phyloP scores from a whole-genome alignment of 306 rosid genomes.

The Albizia julibrissin region DNA sequence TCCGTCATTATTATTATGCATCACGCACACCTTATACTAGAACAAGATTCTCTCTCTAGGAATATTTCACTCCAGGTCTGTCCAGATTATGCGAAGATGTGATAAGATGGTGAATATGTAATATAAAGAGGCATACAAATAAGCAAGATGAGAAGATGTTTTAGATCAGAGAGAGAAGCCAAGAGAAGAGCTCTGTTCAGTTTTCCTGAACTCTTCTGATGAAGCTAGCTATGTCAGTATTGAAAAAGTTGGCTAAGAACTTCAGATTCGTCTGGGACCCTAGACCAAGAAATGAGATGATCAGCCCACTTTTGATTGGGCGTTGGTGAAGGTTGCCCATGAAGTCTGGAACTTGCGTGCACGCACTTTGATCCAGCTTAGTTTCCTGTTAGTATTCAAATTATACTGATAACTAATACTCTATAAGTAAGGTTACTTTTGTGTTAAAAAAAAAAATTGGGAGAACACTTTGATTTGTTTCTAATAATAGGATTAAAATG shows the following conservation, averaged over 20 bases:
- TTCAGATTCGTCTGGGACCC: too few relatives aligned
- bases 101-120: too few relatives aligned
- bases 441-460: too few relatives aligned
- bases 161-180: neutral
- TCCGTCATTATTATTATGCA: neutral
- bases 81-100: neutral
- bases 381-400: conserved; percentile 14
- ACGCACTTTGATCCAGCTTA: too few relatives aligned
- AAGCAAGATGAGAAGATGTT: too few relatives aligned
- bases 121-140: too few relatives aligned
- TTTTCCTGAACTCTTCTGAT: conserved; percentile 61
- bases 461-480: conserved; percentile 9
- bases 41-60: neutral
- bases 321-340: too few relatives aligned
- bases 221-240: conserved; percentile 63
- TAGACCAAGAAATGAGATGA: too few relatives aligned
- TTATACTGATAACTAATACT: neutral
- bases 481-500: neutral
- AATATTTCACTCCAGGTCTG: neutral
- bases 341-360: too few relatives aligned
- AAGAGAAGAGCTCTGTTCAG: neutral
- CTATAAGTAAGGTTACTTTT: conserved; percentile 4
- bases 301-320: too few relatives aligned
- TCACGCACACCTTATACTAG: neutral
- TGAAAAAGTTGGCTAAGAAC: conserved; percentile 71